Base-by-base conservation (phyloP, 805 yeast species). In the Tetrapisispora fleetii region DNA sequence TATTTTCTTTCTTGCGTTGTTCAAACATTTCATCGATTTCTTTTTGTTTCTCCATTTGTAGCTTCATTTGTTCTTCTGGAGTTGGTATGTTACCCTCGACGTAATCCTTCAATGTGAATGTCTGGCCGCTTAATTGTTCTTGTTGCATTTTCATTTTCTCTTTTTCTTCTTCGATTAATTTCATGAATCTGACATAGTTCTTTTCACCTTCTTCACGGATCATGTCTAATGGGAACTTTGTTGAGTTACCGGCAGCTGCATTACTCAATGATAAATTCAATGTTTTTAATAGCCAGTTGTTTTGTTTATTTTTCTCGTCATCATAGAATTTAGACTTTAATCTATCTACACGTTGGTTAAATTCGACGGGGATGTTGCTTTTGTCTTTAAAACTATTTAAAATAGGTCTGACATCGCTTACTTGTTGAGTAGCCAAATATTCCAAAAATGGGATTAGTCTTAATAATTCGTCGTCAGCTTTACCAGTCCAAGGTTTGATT, bases 191-290 rank as follows among this genome's bases (percentile, higher is more conserved):
- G 58, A 83, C 81, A 67, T 88, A 91, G 66, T 86, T 88, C 71
- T 80, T 79, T 68, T 88, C 95, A 58, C 96, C 96, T 64, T 86
- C 91, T 64, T 88, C 95, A 65, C 97, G 84, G 56, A 90, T 81
- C 48, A 80, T 65, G 68, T 91, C 99, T 64, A 89, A 76, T 30
- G 96, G 96, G 59, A 71, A 71, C 49, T 70, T 78, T 43, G 69
- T 67, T 50, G 72, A 68, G 21, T 45, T 37, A 13, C 52, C 41
- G 9, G 52, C 51, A 44, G 52, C 42, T 24, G 59, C 46, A 18
- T 44, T 47, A 1, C 69, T 58, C 14, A 40, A 36, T 39, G 81
- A 68, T 10, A 41, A 10, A 39, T 95, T 96, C 49, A 89, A 70
- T 51, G 85, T 62, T 43, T 74, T 70, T 45, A 83, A 77, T 39